Base-by-base conservation (phyloP, 345 rosid species). In the Salix suchowensis region DNA sequence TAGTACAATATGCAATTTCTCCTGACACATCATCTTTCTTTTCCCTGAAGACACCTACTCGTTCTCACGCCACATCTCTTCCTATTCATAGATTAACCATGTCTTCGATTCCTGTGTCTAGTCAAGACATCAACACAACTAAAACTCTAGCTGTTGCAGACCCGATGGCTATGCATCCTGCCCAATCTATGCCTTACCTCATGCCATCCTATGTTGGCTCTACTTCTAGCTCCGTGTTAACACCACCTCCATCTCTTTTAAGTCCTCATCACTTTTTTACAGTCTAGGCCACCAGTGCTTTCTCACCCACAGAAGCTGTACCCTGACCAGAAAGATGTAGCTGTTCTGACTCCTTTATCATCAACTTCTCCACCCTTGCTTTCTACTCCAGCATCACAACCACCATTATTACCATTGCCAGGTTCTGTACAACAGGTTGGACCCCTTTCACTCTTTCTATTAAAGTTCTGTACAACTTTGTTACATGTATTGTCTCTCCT, bases 401-500 rank as follows among this genome's bases (percentile, higher is more conserved):
- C 74, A 15, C 86, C 88, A 61, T 74, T 85, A 68, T 79, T 85
- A 84, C 88, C 84, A 28, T 75, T 83, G 73, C 88, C 84, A 37
- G 30, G 62, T 39, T 30, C 83, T 73, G 54, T 44, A 12, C 78
- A 34, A 55, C 78, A 83, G 84, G 83, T 85, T 37, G 21, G 74
- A 12, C 28, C 26, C 7, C 67, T 66, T 74, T 62, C 30, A n/a
- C 55, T 69, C 5, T 76, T 26, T 54, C 24, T 16, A 6, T 34
- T 19, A 58, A 50, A 16, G 24, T 32, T 26, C 30, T 62, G 24
- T 46, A 13, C 19, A 3, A 19, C 8, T 65, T 21, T 74, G 9
- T 46, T 26, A 9, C 70, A n/a, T 71, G 23, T 21, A 26, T 28
- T 65, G 44, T 11, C 50, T 46, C 50, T 46, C 50, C 4, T 46